Evolutionary conservation across 2,329 filamentous ascomycete genomes (phyloP), one percentile per base, ranked within the genome.

Genomic region (Neonectria hederae): DNA sequence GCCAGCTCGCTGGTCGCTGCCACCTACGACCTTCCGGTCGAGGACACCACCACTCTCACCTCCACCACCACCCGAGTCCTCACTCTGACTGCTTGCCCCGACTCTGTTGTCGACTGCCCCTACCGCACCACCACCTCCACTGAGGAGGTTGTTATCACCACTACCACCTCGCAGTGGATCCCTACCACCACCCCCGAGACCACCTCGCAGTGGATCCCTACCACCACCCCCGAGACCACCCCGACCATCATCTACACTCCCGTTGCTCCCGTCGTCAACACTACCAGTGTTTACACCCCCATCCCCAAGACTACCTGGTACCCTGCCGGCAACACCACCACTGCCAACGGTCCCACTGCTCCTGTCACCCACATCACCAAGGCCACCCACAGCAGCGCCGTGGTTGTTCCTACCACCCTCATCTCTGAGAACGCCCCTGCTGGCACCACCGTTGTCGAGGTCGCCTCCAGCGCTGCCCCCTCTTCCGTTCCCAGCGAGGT

Each of bases 61-160:
- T 80, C 80, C 17, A 85, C 83, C 61, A 76, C 77, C 57, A 83
- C 81, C 59, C 75, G 74, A 69, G 80, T 79, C 54, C 62, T 82
- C 67, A 86, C 83, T 73, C 77, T 86, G 73, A 86, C 83, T 62
- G 70, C 77, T 72, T 84, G 83, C 79, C 78, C 80, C 74, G 79
- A 82, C 46, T 77, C 76, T 11, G 76, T 79, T 66, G 76, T 78
- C 66, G 76, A 82, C 75, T 84, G 83, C 80, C 81, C 82, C 59
- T 72, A 74, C 64, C 74, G 70, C 68, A 74, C 66, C 67, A 69
- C 72, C 45, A 72, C 73, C 35, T 45, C 63, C 2, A 61, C 59
- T 14, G 42, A 64, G 43, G 59, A 67, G 19, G 66, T 62, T 32
- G 51, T 67, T 46, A 65, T 65, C 55, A 65, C 74, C 52, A 63